Evolutionary conservation across 306 rosid genomes (phyloP).

Genomic region (Coriaria nepalensis): DNA sequence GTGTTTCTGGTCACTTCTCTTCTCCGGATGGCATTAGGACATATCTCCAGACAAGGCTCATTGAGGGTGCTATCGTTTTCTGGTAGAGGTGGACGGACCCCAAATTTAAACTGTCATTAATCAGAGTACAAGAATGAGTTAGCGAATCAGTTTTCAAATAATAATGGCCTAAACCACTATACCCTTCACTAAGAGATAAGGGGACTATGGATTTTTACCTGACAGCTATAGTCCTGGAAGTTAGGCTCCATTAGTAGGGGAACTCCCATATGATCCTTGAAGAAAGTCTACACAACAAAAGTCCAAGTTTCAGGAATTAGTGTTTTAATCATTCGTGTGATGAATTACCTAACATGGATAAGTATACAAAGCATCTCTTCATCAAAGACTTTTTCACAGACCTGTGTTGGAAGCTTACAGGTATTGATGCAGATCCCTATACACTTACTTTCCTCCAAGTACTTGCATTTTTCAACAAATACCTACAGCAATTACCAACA

Average conservation of each 20-base stretch:
- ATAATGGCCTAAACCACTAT: neutral
- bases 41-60: slow-evolving; percentile 74
- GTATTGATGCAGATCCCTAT: slow-evolving; percentile 70
- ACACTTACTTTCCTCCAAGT: slow-evolving; percentile 87
- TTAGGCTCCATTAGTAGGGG: slow-evolving; percentile 86
- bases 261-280: slow-evolving; percentile 85
- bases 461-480: slow-evolving; percentile 79
- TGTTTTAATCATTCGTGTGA: too few relatives aligned
- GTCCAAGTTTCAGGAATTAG: too few relatives aligned
- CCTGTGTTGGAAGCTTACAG: slow-evolving; percentile 95
- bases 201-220: slow-evolving; percentile 31
- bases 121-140: slow-evolving; percentile 1
- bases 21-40: slow-evolving; percentile 53
- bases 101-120: slow-evolving; percentile 68
- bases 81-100: slow-evolving; percentile 53
- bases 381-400: slow-evolving; percentile 19
- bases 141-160: neutral
- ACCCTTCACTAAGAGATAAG: too few relatives aligned
- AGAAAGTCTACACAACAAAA: slow-evolving; percentile 37
- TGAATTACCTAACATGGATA: too few relatives aligned
- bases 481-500: slow-evolving; percentile 37
- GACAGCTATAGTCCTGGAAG: slow-evolving; percentile 70
- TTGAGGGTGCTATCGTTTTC: slow-evolving; percentile 50
- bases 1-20: slow-evolving; percentile 25
- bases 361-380: neutral